Base-by-base conservation (phyloP, 2,329 filamentous ascomycete species). In the Epicoccum nigrum region DNA sequence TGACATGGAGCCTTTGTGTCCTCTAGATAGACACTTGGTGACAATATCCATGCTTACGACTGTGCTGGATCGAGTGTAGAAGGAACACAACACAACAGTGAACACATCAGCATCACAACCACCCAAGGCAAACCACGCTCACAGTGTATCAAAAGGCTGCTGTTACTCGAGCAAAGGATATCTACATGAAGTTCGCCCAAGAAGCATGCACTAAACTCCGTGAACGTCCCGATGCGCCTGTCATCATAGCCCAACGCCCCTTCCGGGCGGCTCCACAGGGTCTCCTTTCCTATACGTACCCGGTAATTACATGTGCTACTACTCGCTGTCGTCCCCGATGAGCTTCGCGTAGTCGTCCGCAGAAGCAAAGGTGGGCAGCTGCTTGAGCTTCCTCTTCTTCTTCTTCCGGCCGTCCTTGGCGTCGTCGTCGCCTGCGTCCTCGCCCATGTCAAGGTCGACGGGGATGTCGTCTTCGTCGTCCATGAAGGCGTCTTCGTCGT, bases 341-440 rank as follows among this genome's bases (percentile, higher is more conserved):
- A 96, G 81, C 64, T 88, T 89, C 13, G 92, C 93, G 74, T 97
- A 99, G 71, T 97, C 94, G 46, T 97, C 94, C 25, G 83, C 88
- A 25, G 90, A 95, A 16, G 95, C 94, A 78, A 99, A 99, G 28
- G 86, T 95, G 6, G 94, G 94, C 62, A 99, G 79, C 58, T 86
- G 85, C 82, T 92, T 96, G 73, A 97, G 80, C 78, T 90, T 90
- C 81, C 87, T 91, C 77, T 83, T 87, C 77, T 89, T 90, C 70
- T 84, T 82, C 63, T 80, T 81, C 71, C 68, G 67, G 60, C 74
- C 72, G 13, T 71, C 72, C 17, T 77, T 74, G 31, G 70, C 60
- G 25, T 77, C 75, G 11, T 73, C 64, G 52, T 68, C 74, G 55
- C 76, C 79, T 20, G 71, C 68, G 31, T 71, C 75, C 15, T 66